Percentiles rank a stretch among this genome's conserved stretches.
phyloP scores from a whole-genome alignment of 441 rosid genomes.

The Brassica balearica region DNA sequence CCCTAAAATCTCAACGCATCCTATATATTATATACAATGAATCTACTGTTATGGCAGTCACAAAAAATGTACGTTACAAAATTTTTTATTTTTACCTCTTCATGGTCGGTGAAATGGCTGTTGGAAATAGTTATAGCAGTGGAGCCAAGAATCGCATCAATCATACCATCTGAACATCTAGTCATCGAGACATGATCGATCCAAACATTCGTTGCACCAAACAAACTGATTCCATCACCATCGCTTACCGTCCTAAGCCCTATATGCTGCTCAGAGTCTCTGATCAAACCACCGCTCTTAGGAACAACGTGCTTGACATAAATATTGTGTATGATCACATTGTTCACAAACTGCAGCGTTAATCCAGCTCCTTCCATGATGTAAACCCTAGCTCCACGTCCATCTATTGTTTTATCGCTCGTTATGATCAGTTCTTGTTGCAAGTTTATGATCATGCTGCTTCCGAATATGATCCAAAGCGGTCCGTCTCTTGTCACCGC shows the following conservation, averaged over 20 bases:
- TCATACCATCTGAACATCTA: slow-evolving; percentile 62
- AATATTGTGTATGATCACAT: slow-evolving; percentile 66
- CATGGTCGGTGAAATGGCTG: slow-evolving; percentile 66
- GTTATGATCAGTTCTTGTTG: slow-evolving; percentile 58
- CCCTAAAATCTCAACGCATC: too few species aligned
- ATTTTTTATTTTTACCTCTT: slow-evolving; percentile 48
- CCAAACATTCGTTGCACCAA: slow-evolving; percentile 67
- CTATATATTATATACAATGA: neutral
- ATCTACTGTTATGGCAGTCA: neutral
- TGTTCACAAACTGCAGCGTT: slow-evolving; percentile 55
- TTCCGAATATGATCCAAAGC: slow-evolving; percentile 61
- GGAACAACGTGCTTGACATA: slow-evolving; percentile 52
- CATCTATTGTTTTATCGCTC: slow-evolving; percentile 73
- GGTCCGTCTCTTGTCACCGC: slow-evolving; percentile 61
- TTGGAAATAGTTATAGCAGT: slow-evolving; percentile 79
- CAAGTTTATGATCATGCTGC: slow-evolving; percentile 55
- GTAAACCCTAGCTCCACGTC: slow-evolving; percentile 64
- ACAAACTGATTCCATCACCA: slow-evolving; percentile 74
- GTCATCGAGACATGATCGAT: slow-evolving; percentile 76
- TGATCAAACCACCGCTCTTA: slow-evolving; percentile 56
- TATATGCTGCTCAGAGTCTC: slow-evolving; percentile 53
- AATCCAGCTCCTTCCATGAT: slow-evolving; percentile 65
- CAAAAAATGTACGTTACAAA: neutral
- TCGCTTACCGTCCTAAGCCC: slow-evolving; percentile 63
- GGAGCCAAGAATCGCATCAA: slow-evolving; percentile 66